Conservation (phyloP, 2,329 filamentous ascomycete genomes). For the Diaporthe citriasiana region DNA sequence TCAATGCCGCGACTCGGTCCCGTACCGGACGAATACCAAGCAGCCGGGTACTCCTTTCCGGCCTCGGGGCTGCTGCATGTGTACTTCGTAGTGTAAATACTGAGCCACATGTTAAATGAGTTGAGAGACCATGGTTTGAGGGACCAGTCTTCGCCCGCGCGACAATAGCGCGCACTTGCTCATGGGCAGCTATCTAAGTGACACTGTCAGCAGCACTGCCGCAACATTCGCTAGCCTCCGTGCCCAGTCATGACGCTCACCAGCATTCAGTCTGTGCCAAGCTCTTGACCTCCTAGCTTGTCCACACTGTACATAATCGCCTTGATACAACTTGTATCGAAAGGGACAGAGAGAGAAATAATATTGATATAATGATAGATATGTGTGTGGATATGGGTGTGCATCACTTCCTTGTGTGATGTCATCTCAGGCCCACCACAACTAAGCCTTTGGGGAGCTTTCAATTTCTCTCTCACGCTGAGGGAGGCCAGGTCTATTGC, state of each 20-base stretch:
- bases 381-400: background rate
- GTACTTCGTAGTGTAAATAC: background rate
- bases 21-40: background rate
- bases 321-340: background rate
- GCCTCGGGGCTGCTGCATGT: background rate
- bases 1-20: conserved; percentile 18
- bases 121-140: background rate
- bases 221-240: background rate
- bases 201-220: background rate
- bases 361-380: background rate
- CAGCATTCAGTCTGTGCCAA: background rate
- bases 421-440: conserved; percentile 8
- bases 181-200: no score
- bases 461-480: background rate
- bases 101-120: background rate
- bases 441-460: background rate
- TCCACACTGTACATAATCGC: background rate
- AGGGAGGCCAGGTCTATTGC: background rate
- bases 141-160: background rate
- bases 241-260: background rate
- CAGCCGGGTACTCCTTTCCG: background rate
- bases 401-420: conserved; percentile 1
- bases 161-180: background rate
- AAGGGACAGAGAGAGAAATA: background rate
- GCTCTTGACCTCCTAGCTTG: background rate